A percentile compares a stretch with the other conserved stretches of the same genome.
Conservation (phyloP, 441 rosid species). For the Gossypium davidsonii region DNA sequence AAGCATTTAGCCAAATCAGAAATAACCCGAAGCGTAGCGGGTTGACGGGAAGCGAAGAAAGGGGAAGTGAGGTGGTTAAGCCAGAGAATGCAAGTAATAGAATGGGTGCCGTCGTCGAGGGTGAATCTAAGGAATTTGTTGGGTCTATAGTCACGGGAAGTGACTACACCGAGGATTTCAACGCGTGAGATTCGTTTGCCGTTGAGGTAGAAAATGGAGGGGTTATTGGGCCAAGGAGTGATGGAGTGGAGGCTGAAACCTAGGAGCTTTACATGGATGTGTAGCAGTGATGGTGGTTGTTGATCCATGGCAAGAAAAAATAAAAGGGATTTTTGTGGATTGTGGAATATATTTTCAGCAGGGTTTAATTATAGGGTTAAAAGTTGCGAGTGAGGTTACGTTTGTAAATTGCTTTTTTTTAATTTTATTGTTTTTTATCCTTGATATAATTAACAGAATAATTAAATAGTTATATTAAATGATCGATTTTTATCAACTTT, state of each 20-base stretch:
- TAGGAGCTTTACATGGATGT: conserved; percentile 61
- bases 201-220: conserved; percentile 34
- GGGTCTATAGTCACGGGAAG: conserved; percentile 54
- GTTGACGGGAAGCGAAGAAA: conserved; percentile 42
- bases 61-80: conserved; percentile 65
- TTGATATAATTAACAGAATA: too few relatives aligned
- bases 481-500: too few relatives aligned
- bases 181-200: conserved; percentile 41
- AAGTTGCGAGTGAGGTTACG: too few relatives aligned
- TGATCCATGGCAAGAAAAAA: too few relatives aligned
- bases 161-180: conserved; percentile 55
- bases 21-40: conserved; percentile 40
- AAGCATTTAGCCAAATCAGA: conserved; percentile 36
- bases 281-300: conserved; percentile 17
- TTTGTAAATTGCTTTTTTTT: too few relatives aligned
- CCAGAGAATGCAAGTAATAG: conserved; percentile 66
- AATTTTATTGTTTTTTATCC: too few relatives aligned
- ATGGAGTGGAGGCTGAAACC: conserved; percentile 57
- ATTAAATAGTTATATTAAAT: too few relatives aligned
- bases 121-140: conserved; percentile 60
- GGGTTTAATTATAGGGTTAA: too few relatives aligned
- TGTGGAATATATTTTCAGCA: too few relatives aligned
- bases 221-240: conserved; percentile 19
- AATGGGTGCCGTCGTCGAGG: conserved; percentile 67
- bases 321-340: too few relatives aligned